phyloP scores from a whole-genome alignment of 169 alveolate genomes.

The Fabrea salina region DNA sequence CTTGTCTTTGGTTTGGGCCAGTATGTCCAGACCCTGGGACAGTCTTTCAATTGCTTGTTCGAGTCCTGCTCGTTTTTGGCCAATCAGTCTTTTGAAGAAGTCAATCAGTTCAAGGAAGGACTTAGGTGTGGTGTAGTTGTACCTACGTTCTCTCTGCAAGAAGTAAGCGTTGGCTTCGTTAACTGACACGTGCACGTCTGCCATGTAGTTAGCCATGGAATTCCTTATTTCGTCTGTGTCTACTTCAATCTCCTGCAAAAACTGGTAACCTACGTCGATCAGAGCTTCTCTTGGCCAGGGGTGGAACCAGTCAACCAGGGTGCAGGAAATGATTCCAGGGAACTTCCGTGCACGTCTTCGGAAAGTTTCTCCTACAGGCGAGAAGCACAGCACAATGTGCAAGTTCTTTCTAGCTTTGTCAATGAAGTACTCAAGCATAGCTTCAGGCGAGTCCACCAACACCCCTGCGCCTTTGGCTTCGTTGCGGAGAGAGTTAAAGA shows the following conservation, averaged over 20 bases:
- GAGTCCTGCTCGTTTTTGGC: slow-evolving; percentile 83
- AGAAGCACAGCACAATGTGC: slow-evolving; percentile 90
- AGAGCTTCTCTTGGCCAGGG: slow-evolving; percentile 97
- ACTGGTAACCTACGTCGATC: slow-evolving; percentile 89
- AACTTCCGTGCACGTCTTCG: slow-evolving; percentile 92
- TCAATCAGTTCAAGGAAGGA: slow-evolving; percentile 92
- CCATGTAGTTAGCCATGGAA: slow-evolving; percentile 88
- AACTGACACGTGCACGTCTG: slow-evolving; percentile 93
- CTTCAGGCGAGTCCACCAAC: slow-evolving; percentile 82
- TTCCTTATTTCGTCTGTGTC: slow-evolving; percentile 80
- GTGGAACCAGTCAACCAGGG: slow-evolving; percentile 94
- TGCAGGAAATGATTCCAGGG: slow-evolving; percentile 92
- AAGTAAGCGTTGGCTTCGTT: slow-evolving; percentile 87
- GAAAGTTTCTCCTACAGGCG: slow-evolving; percentile 94
- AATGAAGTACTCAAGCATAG: slow-evolving; percentile 84
- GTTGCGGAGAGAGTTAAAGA: slow-evolving; percentile 85
- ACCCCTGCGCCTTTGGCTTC: slow-evolving; percentile 89
- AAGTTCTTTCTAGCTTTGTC: slow-evolving; percentile 86
- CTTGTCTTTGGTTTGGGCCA: slow-evolving; percentile 84
- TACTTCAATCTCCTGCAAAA: slow-evolving; percentile 82
- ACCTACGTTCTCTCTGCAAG: slow-evolving; percentile 87
- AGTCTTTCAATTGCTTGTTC: slow-evolving; percentile 81
- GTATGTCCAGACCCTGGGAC: slow-evolving; percentile 87
- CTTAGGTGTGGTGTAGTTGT: slow-evolving; percentile 96
- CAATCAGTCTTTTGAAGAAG: slow-evolving; percentile 88